Conservation (phyloP, 176 grass and related monocot species). For the Avena eriantha region DNA sequence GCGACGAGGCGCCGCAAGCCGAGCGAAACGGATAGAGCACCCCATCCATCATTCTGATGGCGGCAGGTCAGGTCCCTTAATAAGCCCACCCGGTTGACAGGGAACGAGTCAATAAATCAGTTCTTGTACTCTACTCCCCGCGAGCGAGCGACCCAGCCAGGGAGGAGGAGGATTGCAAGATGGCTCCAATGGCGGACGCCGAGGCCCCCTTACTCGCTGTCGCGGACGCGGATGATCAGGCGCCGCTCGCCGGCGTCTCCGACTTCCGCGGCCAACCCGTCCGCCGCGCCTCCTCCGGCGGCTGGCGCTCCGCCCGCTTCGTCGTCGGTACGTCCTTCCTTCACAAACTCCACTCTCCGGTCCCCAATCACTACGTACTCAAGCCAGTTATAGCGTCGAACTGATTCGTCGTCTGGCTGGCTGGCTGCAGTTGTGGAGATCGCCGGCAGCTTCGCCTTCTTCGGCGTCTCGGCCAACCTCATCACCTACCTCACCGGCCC, state of each 20-base stretch:
- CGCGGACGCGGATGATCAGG: neutral
- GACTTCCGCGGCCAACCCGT: constrained; percentile 63
- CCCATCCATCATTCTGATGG: neutral
- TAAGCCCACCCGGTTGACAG: neutral
- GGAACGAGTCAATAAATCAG: neutral
- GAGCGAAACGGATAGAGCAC: neutral
- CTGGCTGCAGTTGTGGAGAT: constrained; percentile 49
- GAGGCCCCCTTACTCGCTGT: constrained; percentile 20
- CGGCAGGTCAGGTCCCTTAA: too few relatives aligned
- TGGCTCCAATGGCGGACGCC: neutral
- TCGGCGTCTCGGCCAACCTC: constrained; percentile 62
- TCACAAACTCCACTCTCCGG: neutral
- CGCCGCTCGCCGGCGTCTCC: constrained; percentile 37
- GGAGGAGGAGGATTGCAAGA: neutral
- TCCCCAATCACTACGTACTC: too few relatives aligned
- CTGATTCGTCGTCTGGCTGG: too few relatives aligned
- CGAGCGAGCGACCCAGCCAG: neutral
- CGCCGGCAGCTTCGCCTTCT: constrained; percentile 61
- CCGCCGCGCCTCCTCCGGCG: constrained; percentile 42
- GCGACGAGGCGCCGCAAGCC: neutral
- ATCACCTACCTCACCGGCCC: constrained; percentile 71
- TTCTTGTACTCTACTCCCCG: neutral
- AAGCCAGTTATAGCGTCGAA: too few relatives aligned
- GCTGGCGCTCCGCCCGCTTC: constrained; percentile 64
- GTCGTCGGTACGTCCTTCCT: constrained; percentile 43